These are phyloP conservation scores for Globisporangium orthogonon DNA, from an alignment of 352 stramenopile genomes.

Conservation along the genomic window DNA sequence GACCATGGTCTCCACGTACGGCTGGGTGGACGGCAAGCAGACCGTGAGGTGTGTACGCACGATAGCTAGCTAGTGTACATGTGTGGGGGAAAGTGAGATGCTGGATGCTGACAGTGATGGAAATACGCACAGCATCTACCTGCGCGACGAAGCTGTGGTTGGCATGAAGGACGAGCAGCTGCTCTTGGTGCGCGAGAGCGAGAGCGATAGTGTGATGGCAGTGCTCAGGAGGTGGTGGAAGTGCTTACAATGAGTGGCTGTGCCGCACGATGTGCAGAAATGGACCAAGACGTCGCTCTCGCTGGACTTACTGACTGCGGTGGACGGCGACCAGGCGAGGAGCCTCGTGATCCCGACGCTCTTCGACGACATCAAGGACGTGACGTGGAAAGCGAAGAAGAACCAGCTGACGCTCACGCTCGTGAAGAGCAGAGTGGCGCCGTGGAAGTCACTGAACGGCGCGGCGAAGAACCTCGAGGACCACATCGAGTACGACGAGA, in stretches of 20 bases:
- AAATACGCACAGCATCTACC: conserved; percentile 46
- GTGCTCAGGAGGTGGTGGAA: background rate
- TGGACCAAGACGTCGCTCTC: conserved; percentile 77
- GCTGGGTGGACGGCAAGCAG: conserved; percentile 71
- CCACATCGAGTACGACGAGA: conserved; percentile 83
- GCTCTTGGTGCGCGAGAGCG: conserved; percentile 37
- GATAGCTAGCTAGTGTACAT: background rate
- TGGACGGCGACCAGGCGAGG: conserved; percentile 35
- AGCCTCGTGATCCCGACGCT: conserved; percentile 71
- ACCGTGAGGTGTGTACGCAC: conserved; percentile 36
- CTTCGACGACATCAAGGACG: conserved; percentile 59
- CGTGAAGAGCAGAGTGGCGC: conserved; percentile 41
- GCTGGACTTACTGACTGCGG: conserved; percentile 47
- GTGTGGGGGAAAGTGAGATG: background rate
- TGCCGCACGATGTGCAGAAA: conserved; percentile 24
- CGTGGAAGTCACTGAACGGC: conserved; percentile 79
- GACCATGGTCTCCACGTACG: conserved; percentile 65
- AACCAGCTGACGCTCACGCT: conserved; percentile 67
- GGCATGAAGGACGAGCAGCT: conserved; percentile 57
- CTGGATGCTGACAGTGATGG: background rate
- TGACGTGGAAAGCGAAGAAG: conserved; percentile 49
- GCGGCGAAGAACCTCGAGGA: conserved; percentile 77
- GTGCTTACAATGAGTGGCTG: background rate
- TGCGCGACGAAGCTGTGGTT: conserved; percentile 50
- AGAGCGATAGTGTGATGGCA: background rate